These are phyloP conservation scores for Ceratocystis papillata DNA, from an alignment of 2,329 filamentous ascomycete genomes.

Conservation along the genomic window DNA sequence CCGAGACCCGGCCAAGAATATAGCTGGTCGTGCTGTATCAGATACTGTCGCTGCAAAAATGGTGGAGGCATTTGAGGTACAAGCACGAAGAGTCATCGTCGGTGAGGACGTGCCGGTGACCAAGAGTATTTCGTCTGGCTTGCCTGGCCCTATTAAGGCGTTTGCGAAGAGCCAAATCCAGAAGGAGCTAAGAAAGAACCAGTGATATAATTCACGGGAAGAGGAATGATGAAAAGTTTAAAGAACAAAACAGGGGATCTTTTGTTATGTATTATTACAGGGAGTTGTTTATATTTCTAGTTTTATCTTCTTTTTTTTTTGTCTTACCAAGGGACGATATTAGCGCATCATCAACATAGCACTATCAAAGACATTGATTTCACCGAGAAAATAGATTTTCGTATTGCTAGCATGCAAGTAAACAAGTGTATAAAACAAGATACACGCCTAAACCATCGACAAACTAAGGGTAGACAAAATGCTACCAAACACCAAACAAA, in stretches of 20 bases:
- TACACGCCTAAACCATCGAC: background rate
- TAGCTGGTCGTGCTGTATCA: conserved; percentile 69
- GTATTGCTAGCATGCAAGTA: background rate
- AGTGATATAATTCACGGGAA: background rate
- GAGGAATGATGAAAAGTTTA: background rate
- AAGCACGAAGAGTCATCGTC: conserved; percentile 51
- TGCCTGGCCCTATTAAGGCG: conserved; percentile 23
- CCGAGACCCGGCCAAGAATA: conserved; percentile 74
- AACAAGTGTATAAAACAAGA: conserved; percentile 8
- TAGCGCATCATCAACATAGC: background rate
- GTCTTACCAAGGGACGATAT: background rate
- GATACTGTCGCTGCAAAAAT: conserved; percentile 77
- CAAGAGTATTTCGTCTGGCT: conserved; percentile 2
- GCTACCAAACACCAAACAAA: background rate
- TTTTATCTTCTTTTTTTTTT: background rate
- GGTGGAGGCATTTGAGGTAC: conserved; percentile 85
- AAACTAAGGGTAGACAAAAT: background rate
- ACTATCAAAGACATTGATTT: background rate
- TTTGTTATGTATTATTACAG: background rate
- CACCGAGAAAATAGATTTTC: background rate
- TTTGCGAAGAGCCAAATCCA: conserved; percentile 24
- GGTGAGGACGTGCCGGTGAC: conserved; percentile 25
- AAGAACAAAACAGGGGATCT: background rate
- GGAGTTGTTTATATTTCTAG: background rate
- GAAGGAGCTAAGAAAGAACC: conserved; percentile 27